These are phyloP conservation scores for Paragyromitra xinjiangensis DNA, from an alignment of 495 filamentous ascomycete genomes.

Conservation along the genomic window DNA sequence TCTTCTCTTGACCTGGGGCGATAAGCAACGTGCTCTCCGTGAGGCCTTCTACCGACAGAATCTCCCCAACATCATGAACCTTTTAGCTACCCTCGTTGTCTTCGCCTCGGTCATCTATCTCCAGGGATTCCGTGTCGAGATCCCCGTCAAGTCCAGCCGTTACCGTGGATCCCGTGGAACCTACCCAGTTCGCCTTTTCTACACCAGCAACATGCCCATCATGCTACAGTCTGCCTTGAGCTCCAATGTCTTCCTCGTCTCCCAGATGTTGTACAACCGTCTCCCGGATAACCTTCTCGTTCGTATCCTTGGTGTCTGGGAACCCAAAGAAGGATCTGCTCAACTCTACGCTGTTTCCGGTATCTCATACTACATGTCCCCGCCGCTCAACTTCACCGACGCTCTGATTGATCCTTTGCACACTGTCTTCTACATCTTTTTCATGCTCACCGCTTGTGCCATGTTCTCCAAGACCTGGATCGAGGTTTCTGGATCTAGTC, in stretches of 20 bases:
- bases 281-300: conserved; percentile 99
- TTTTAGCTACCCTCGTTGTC: conserved; percentile 88
- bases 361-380: conserved; percentile 99
- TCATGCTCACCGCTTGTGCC: conserved; percentile 97
- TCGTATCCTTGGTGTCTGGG: conserved; percentile 96
- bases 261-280: conserved; percentile 98
- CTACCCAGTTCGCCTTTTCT: conserved; percentile 82
- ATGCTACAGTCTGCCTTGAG: conserved; percentile 98
- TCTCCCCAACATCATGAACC: conserved; percentile 99
- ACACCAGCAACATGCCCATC: conserved; percentile 97
- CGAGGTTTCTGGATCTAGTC: conserved; percentile 96
- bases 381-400: conserved; percentile 95
- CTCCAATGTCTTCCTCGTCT: conserved; percentile 98
- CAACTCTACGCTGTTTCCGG: conserved; percentile 93
- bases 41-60: conserved; percentile 99
- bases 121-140: conserved; percentile 99
- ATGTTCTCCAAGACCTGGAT: conserved; percentile 99
- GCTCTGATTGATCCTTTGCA: conserved; percentile 96
- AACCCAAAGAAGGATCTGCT: conserved; percentile 92
- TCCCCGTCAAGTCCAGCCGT: conserved; percentile 98
- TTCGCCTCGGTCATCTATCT: conserved; percentile 99
- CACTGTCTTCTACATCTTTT: conserved; percentile 92
- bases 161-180: conserved; percentile 96
- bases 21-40: conserved; percentile 95
- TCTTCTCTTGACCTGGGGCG: conserved; percentile 95